A percentile compares a stretch with the other conserved stretches of the same genome.
phyloP scores from a whole-genome alignment of 495 filamentous ascomycete genomes.

The Lophium mytilinum region DNA sequence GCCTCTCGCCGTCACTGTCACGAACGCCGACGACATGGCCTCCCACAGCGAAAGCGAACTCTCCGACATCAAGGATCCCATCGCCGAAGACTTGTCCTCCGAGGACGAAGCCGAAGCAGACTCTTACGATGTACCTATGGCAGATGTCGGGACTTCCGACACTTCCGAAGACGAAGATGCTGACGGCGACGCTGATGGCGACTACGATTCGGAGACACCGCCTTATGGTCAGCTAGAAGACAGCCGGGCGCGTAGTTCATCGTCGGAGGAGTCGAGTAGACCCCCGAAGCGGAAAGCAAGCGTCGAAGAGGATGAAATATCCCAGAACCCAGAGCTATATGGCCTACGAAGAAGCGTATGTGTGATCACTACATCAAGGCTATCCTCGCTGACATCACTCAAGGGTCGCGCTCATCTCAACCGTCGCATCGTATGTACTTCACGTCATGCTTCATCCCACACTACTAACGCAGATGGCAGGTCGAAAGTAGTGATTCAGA shows the following conservation, averaged over 20 bases:
- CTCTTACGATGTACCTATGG: conserved; percentile 29
- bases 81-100: conserved; percentile 22
- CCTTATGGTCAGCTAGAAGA: conserved; percentile 13
- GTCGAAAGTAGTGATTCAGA: conserved; percentile 67
- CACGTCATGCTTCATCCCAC: background rate
- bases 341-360: conserved; percentile 85
- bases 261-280: conserved; percentile 55
- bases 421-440: conserved; percentile 40
- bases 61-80: conserved; percentile 31
- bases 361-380: conserved; percentile 5
- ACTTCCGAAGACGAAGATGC: conserved; percentile 50
- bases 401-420: conserved; percentile 48
- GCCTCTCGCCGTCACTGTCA: conserved; percentile 35
- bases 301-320: conserved; percentile 68
- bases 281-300: conserved; percentile 69
- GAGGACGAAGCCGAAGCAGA: conserved; percentile 14
- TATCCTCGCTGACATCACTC: conserved; percentile 3
- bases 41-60: conserved; percentile 45
- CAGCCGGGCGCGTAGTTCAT: conserved; percentile 47
- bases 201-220: conserved; percentile 63
- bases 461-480: conserved; percentile 36
- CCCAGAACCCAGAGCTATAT: conserved; percentile 91
- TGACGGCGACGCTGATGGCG: conserved; percentile 70
- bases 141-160: conserved; percentile 43
- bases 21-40: conserved; percentile 34